A percentile compares a stretch with the other conserved stretches of the same genome.
Conservation (phyloP, 805 yeast species). For the Candida caryicola region DNA sequence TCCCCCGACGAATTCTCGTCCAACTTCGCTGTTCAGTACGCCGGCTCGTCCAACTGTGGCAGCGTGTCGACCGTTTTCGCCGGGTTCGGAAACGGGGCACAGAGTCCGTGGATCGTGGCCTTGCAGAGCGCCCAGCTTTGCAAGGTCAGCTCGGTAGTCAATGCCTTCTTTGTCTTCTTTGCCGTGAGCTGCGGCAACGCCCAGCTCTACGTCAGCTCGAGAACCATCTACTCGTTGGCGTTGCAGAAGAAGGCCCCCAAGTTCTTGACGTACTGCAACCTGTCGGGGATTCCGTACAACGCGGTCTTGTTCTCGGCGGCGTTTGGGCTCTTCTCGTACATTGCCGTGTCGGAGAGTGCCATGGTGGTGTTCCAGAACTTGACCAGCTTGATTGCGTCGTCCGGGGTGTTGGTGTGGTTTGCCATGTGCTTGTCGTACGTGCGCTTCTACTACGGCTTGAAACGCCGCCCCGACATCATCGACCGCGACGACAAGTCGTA, state of each 20-base stretch:
- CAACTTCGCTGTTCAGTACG: constrained; percentile 30
- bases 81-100: constrained; percentile 39
- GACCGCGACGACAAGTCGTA: constrained; percentile 60
- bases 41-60: constrained; percentile 37
- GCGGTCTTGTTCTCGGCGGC: constrained; percentile 63
- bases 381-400: constrained; percentile 65
- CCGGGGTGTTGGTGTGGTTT: constrained; percentile 78
- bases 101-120: constrained; percentile 47
- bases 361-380: constrained; percentile 64
- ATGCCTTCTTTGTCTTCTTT: constrained; percentile 46
- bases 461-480: constrained; percentile 60
- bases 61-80: constrained; percentile 23
- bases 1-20: constrained; percentile 15
- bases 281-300: constrained; percentile 67
- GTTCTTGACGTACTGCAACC: constrained; percentile 56
- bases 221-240: constrained; percentile 42
- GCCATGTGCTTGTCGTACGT: constrained; percentile 66
- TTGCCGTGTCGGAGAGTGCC: constrained; percentile 57
- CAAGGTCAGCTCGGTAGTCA: constrained; percentile 35
- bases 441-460: constrained; percentile 62
- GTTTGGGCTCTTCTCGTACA: constrained; percentile 59
- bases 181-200: constrained; percentile 46
- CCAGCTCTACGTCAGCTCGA: constrained; percentile 41
- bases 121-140: constrained; percentile 39
- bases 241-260: constrained; percentile 59